phyloP scores from a whole-genome alignment of 305 asterid species.

The Solanum aculeatissimum region DNA sequence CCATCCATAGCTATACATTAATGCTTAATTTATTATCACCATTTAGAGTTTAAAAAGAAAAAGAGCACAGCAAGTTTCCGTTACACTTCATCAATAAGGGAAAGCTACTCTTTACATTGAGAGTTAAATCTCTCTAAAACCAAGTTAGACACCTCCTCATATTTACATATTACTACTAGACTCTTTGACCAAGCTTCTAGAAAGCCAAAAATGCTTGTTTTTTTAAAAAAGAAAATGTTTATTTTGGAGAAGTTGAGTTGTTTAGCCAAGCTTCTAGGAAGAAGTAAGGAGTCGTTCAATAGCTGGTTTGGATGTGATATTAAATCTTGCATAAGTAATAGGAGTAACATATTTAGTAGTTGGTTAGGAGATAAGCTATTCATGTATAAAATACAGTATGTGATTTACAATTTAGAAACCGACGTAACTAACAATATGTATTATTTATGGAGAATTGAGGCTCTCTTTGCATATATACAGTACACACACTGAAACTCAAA shows the following conservation, averaged over 20 bases:
- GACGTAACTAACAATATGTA: background rate
- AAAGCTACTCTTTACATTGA: background rate
- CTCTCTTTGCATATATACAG: background rate
- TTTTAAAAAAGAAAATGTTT: background rate
- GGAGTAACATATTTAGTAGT: background rate
- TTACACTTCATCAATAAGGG: background rate
- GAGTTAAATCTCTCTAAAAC: background rate
- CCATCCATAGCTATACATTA: background rate
- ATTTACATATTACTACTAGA: background rate
- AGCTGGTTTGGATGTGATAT: background rate
- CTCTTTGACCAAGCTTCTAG: background rate
- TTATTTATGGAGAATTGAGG: background rate
- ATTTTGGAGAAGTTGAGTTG: background rate
- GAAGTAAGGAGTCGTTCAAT: background rate
- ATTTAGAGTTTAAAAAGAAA: background rate
- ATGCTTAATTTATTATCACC: background rate
- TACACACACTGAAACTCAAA: background rate
- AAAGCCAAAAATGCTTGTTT: background rate
- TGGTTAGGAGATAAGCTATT: background rate
- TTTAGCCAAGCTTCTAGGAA: background rate
- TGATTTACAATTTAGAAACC: background rate
- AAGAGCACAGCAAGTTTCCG: background rate
- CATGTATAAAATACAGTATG: background rate
- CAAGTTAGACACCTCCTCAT: background rate
- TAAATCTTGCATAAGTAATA: background rate